Evolutionary conservation across 441 rosid genomes (phyloP).

Genomic region (Gossypium gossypioides): DNA sequence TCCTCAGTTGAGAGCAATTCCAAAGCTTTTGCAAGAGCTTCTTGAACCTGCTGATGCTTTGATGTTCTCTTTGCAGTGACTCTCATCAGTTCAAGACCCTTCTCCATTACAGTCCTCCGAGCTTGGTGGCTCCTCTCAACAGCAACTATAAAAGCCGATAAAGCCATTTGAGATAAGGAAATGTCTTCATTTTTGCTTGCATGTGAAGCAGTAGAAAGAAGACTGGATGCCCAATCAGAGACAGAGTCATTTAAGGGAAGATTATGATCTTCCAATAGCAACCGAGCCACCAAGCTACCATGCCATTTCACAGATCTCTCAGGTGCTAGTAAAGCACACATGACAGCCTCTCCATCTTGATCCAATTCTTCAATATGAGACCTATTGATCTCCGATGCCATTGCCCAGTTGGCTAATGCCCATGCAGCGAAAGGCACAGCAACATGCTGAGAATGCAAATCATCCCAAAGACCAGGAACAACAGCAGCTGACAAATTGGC

Average conservation of each 20-base stretch:
- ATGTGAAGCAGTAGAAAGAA: slow-evolving; percentile 68
- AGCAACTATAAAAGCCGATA: slow-evolving; percentile 74
- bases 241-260: slow-evolving; percentile 75
- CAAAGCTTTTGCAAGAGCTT: slow-evolving; percentile 74
- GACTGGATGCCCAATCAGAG: slow-evolving; percentile 86
- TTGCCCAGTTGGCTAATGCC: slow-evolving; percentile 98
- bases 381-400: slow-evolving; percentile 78
- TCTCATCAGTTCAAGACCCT: slow-evolving; percentile 82
- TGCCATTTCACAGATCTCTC: slow-evolving; percentile 99
- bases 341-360: slow-evolving; percentile 75
- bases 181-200: slow-evolving; percentile 80
- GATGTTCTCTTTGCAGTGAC: slow-evolving; percentile 56
- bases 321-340: slow-evolving; percentile 80
- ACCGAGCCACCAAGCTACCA: slow-evolving; percentile 81
- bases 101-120: slow-evolving; percentile 53
- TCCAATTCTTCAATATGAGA: slow-evolving; percentile 81
- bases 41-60: slow-evolving; percentile 66
- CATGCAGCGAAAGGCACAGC: slow-evolving; percentile 97
- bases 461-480: slow-evolving; percentile 99
- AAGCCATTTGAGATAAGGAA: slow-evolving; percentile 64
- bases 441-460: slow-evolving; percentile 87
- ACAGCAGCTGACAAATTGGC: slow-evolving; percentile 61
- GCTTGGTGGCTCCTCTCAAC: slow-evolving; percentile 72
- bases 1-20: slow-evolving; percentile 60
- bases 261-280: slow-evolving; percentile 70